A percentile compares a stretch with the other conserved stretches of the same genome.
phyloP scores from a whole-genome alignment of 768 basidiomycete species.

The Russula sp. region DNA sequence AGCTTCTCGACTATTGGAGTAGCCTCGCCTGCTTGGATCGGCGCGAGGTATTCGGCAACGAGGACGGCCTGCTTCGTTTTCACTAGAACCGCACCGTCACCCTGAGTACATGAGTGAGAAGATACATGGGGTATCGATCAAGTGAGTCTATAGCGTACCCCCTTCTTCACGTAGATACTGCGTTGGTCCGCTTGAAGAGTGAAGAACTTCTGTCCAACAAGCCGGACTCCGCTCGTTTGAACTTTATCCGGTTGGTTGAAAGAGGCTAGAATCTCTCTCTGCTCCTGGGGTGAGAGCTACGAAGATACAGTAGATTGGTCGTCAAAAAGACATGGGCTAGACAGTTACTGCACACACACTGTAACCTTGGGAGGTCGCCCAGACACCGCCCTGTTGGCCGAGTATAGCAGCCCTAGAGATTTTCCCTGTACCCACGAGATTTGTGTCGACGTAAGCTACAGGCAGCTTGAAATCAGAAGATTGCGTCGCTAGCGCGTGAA shows the following conservation, averaged over 20 bases:
- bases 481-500: background rate
- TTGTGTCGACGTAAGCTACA: constrained; percentile 74
- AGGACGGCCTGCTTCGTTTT: constrained; percentile 85
- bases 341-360: constrained; percentile 37
- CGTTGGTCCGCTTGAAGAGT: constrained; percentile 43
- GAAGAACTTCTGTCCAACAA: constrained; percentile 74
- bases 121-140: background rate
- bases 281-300: constrained; percentile 62
- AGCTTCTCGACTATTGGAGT: constrained; percentile 59
- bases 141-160: constrained; percentile 40
- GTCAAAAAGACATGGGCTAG: background rate
- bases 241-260: constrained; percentile 38
- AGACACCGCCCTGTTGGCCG: constrained; percentile 68
- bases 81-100: constrained; percentile 64
- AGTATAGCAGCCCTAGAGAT: constrained; percentile 73
- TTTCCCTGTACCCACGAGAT: constrained; percentile 70
- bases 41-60: constrained; percentile 65
- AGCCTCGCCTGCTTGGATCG: constrained; percentile 59
- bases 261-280: constrained; percentile 47
- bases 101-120: constrained; percentile 37
- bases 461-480: constrained; percentile 2
- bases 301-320: background rate
- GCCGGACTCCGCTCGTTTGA: constrained; percentile 54
- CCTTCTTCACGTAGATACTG: constrained; percentile 72
- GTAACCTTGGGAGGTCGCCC: constrained; percentile 62